Base-by-base conservation (phyloP, 805 yeast species). In the Candida nonsorbophila region DNA sequence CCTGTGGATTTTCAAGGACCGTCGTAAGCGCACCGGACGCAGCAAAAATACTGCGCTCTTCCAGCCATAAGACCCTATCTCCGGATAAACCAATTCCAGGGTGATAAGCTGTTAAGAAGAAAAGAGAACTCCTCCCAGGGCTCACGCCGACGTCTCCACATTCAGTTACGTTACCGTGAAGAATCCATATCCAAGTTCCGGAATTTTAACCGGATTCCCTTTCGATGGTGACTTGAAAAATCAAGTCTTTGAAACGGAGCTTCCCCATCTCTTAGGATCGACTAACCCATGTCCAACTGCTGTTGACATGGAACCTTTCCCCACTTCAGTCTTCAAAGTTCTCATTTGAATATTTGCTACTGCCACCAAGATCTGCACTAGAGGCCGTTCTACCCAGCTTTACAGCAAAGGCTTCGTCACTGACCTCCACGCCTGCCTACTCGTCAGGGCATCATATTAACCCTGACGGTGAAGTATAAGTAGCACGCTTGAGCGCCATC, bases 151-250 rank as follows among this genome's bases (percentile, higher is more conserved):
- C 53, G 61, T 56, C 62, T 53, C 59, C 60, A 49, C 61, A 50
- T 51, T 55, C 60, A 47, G 58, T 55, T 57, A 55, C 58, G 62
- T 58, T 57, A 40, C 62, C 60, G 60, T 55, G 58, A 45, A 47
- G 55, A 52, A 44, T 57, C 61, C 62, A 52, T 53, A 55, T 57
- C 61, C 59, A 56, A 56, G 64, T 58, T 53, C 62, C 54, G 61
- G 62, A 57, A 55, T 55, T 40, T 56, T 55, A 57, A 57, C 64
- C 62, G 57, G 62, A 53, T 58, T 56, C 63, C 63, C 61, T 58
- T 58, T 55, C 61, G 62, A 47, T 46, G 56, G 57, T 41, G 52
- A 49, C 47, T 48, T 45, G 51, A 44, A 47, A 47, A 55, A 49
- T 51, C 54, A 44, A 45, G 40, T 49, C 54, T 49, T 52, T 53